Percentiles rank a stretch among this genome's conserved stretches.
Evolutionary conservation across 371 early-diverging fungal genomes (phyloP).

Genomic region (Saksenaea oblongispora): DNA sequence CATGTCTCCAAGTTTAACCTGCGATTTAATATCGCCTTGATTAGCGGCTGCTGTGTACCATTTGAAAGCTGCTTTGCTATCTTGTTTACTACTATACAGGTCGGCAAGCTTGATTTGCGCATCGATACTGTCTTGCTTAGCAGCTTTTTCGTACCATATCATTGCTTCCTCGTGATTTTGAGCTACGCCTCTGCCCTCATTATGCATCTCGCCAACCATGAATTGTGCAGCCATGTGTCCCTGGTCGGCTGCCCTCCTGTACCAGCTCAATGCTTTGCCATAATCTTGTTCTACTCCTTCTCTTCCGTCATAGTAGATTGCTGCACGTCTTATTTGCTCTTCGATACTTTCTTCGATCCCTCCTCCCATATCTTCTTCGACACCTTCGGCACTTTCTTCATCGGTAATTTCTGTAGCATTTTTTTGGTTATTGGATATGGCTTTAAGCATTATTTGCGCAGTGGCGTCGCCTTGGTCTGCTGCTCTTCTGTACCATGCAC

Average conservation of each 20-base stretch:
- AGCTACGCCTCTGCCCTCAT: background rate
- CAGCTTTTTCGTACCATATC: slow-evolving; percentile 49
- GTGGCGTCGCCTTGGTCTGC: too few species aligned
- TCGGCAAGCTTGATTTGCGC: too few species aligned
- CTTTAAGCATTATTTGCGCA: slow-evolving; percentile 5
- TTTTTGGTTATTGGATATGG: slow-evolving; percentile 25
- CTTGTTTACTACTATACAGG: too few species aligned
- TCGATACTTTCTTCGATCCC: too few species aligned
- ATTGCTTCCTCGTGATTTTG: slow-evolving; percentile 19
- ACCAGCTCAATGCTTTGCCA: slow-evolving; percentile 28
- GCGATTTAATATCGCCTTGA: too few species aligned
- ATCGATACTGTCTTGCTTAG: too few species aligned
- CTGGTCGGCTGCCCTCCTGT: slow-evolving; percentile 31
- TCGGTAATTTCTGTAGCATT: too few species aligned
- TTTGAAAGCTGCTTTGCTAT: too few species aligned
- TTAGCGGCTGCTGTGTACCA: too few species aligned
- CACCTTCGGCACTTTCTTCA: too few species aligned
- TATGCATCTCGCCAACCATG: slow-evolving; percentile 26
- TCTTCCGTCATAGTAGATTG: slow-evolving; percentile 38
- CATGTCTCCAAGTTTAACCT: slow-evolving; percentile 39
- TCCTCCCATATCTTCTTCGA: too few species aligned
- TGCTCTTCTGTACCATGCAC: too few species aligned
- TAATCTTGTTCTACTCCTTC: slow-evolving; percentile 26
- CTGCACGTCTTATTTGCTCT: slow-evolving; percentile 26
- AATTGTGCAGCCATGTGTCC: slow-evolving; percentile 41